Evolutionary conservation across 495 filamentous ascomycete species (phyloP).

Genomic region (Talaromyces trachyspermus): DNA sequence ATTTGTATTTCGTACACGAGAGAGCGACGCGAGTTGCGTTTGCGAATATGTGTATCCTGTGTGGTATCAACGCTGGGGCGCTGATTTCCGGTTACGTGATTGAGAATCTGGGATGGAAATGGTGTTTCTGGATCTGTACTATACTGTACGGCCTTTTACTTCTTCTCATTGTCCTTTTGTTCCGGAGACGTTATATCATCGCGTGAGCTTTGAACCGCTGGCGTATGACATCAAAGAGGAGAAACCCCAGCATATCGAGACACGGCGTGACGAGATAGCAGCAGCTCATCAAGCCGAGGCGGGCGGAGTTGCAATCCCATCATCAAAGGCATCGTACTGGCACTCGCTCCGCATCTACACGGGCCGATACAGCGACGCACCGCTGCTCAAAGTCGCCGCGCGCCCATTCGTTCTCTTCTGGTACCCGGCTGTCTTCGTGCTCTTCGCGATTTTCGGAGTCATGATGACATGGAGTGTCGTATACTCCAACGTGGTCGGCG

Average conservation of each 20-base stretch:
- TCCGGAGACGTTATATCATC: conserved; percentile 42
- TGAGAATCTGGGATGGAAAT: conserved; percentile 38
- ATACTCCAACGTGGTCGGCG: conserved; percentile 43
- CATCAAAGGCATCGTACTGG: too few species aligned
- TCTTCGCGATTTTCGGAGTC: conserved; percentile 28
- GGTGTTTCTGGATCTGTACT: conserved; percentile 43
- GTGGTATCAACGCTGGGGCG: conserved; percentile 38
- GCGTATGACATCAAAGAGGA: conserved; percentile 3
- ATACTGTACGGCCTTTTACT: conserved; percentile 38
- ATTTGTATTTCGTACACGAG: conserved; percentile 53
- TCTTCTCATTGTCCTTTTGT: conserved; percentile 43
- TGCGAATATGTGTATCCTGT: conserved; percentile 37
- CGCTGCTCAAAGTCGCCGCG: conserved; percentile 33
- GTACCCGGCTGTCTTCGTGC: conserved; percentile 44
- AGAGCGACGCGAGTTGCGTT: conserved; percentile 40
- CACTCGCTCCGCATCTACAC: conserved; percentile 32
- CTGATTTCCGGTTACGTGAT: conserved; percentile 45
- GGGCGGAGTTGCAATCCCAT: too few species aligned
- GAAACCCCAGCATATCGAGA: too few species aligned
- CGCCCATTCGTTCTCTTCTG: conserved; percentile 39
- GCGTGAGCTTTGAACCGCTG: too few species aligned
- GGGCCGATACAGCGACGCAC: conserved; percentile 30
- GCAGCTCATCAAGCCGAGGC: too few species aligned
- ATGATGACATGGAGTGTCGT: conserved; percentile 39
- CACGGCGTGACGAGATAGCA: too few species aligned